These are phyloP conservation scores for Colletotrichum sublineola DNA, from an alignment of 2,329 filamentous ascomycete species.

Conservation along the genomic window DNA sequence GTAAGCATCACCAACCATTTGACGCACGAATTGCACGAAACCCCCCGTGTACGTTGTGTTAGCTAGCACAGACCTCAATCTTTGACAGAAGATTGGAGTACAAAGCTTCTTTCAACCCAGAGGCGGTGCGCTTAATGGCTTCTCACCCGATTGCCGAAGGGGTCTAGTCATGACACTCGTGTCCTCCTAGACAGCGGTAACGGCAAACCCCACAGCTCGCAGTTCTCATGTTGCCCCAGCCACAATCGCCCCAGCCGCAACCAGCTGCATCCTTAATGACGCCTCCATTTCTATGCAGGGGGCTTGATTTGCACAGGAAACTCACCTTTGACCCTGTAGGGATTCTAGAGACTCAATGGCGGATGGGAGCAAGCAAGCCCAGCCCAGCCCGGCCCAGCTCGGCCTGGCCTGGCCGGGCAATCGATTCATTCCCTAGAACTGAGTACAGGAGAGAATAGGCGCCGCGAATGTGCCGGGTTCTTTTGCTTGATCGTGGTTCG, in stretches of 20 bases:
- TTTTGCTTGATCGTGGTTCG: not conserved
- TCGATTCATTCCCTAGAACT: too few species aligned
- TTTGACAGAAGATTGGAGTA: not conserved
- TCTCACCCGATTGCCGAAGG: slow-evolving; percentile 14
- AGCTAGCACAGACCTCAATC: not conserved
- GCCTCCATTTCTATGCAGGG: not conserved
- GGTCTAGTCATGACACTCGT: not conserved
- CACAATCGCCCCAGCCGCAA: not conserved
- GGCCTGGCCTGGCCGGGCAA: too few species aligned
- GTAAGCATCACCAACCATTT: too few species aligned
- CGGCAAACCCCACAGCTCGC: not conserved
- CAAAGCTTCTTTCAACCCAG: not conserved
- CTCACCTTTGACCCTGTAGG: not conserved
- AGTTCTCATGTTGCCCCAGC: slow-evolving; percentile 10
- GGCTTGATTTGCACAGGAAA: slow-evolving; percentile 13
- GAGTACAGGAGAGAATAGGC: not conserved
- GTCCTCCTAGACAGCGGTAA: slow-evolving; percentile 17
- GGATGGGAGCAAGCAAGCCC: slow-evolving; percentile 7
- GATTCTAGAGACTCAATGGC: slow-evolving; percentile 4
- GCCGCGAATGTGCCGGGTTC: not conserved
- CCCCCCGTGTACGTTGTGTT: too few species aligned
- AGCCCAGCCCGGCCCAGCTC: not conserved
- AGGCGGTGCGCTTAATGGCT: not conserved
- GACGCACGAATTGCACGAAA: too few species aligned
- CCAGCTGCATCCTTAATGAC: slow-evolving; percentile 10